A percentile compares a stretch with the other conserved stretches of the same genome.
These are phyloP conservation scores for Ophiostoma piceae DNA, from an alignment of 2,329 filamentous ascomycete genomes.

Conservation along the genomic window DNA sequence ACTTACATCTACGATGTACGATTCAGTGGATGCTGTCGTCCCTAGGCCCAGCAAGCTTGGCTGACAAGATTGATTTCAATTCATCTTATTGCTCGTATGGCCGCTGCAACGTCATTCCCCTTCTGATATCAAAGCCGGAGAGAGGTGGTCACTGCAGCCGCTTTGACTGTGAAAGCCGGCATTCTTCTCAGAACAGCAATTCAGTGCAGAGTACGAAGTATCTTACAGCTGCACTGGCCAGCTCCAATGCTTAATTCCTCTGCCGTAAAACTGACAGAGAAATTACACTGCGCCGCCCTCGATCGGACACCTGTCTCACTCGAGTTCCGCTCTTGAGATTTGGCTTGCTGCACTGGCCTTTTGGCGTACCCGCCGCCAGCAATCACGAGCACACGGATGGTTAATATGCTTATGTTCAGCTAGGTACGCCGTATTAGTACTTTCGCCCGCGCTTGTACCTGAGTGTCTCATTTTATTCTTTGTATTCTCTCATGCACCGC, in stretches of 20 bases:
- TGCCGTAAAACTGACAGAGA: not conserved
- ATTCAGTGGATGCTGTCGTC: not conserved
- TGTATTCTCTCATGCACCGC: not conserved
- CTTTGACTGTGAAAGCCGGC: constrained; percentile 4
- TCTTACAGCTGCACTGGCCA: no score
- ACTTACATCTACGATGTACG: not conserved
- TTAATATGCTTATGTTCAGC: not conserved
- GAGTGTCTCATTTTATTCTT: constrained; percentile 2
- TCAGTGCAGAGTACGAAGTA: no score
- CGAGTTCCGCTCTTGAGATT: not conserved
- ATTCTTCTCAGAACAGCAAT: not conserved
- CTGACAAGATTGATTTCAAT: not conserved
- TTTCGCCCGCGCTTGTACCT: not conserved
- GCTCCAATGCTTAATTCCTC: no score
- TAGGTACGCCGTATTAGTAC: not conserved
- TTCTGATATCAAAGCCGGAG: not conserved
- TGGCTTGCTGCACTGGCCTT: not conserved
- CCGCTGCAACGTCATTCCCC: not conserved
- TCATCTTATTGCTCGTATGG: constrained; percentile 7
- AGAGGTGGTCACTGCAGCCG: not conserved
- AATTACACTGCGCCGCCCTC: not conserved
- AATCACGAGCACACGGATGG: not conserved
- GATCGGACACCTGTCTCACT: not conserved
- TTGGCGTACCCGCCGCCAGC: not conserved
- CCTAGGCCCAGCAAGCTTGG: no score